These are phyloP conservation scores for Myxozyma lipomycoides DNA, from an alignment of 805 yeast species.

Conservation along the genomic window DNA sequence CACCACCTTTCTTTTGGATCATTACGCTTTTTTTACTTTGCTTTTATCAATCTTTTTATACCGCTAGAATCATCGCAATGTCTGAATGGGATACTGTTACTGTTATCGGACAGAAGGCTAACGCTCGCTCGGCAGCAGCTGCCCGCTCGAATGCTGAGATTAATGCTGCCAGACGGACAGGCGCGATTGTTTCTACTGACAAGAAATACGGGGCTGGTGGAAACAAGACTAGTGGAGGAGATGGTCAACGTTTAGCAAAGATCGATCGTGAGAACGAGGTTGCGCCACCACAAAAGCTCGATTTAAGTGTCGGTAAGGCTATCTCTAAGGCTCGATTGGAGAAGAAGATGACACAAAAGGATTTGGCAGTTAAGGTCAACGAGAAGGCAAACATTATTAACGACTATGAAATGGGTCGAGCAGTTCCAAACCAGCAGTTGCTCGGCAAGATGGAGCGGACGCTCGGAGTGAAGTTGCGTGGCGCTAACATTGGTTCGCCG, in stretches of 20 bases:
- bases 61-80: neutral
- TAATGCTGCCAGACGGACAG: slow-evolving; percentile 92
- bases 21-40: no score
- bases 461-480: slow-evolving; percentile 90
- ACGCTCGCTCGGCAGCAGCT: slow-evolving; percentile 72
- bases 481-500: slow-evolving; percentile 92
- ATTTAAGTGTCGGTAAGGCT: slow-evolving; percentile 78
- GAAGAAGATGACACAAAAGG: slow-evolving; percentile 88
- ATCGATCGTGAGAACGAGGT: slow-evolving; percentile 92
- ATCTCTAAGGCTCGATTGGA: slow-evolving; percentile 82
- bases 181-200: slow-evolving; percentile 84
- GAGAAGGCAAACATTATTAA: slow-evolving; percentile 94
- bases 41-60: neutral
- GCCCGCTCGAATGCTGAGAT: slow-evolving; percentile 73
- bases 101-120: slow-evolving; percentile 81
- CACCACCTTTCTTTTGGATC: no score
- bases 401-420: slow-evolving; percentile 96
- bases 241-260: slow-evolving; percentile 92
- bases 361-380: slow-evolving; percentile 88
- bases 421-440: slow-evolving; percentile 92
- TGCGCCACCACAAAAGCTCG: slow-evolving; percentile 86
- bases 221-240: slow-evolving; percentile 66
- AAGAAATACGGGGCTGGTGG: slow-evolving; percentile 74
- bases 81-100: slow-evolving; percentile 90
- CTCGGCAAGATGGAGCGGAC: slow-evolving; percentile 90